Evolutionary conservation across 176 grass and related monocot genomes (phyloP), one percentile per base, ranked within the genome.

Genomic region (Carex myosuroides): DNA sequence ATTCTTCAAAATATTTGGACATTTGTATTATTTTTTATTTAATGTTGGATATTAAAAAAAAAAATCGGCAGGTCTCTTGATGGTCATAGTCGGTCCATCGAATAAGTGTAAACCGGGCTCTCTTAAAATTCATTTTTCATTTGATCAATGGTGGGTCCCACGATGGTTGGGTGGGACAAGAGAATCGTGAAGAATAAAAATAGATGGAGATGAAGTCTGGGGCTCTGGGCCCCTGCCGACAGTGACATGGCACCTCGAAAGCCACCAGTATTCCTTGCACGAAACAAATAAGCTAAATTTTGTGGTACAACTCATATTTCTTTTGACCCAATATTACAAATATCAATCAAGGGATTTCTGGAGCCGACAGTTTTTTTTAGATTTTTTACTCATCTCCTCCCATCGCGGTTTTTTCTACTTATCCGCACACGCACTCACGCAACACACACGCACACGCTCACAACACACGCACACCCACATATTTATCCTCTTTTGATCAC

Each of bases 201-300:
- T 9, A 71, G 14, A n/a, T 3, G 29, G 32, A 41, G 33, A 52
- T 46, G 18, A 42, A 73, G 9, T 48, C 69, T 46, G 9, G 18
- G 9, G n/a, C n/a, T 48, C 69, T 46, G 9, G 18, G 9, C 41
- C n/a, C n/a, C 1, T 73, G 70, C 80, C n/a, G n/a, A n/a, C n/a
- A n/a, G n/a, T 65, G 79, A 81, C 62, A 83, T 83, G 39, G 60
- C 6, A 9, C 22, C 63, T 52, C 35, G 0, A 65, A 59, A 53
- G 4, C 80, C 80, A 83, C 2, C 4, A 83, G 26, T 33, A 8
- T 67, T 83, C 3, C 60, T 83, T 83, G 60, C 60, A 83, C 80
- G 39, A 50, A 68, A 83, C 80, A 83, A 83, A 83, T 54, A 18
- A 41, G 37, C 17, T 48, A 32, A 50, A 67, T 82, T 82, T 54